phyloP scores from a whole-genome alignment of 306 rosid genomes.

The Amphicarpaea edgeworthii region DNA sequence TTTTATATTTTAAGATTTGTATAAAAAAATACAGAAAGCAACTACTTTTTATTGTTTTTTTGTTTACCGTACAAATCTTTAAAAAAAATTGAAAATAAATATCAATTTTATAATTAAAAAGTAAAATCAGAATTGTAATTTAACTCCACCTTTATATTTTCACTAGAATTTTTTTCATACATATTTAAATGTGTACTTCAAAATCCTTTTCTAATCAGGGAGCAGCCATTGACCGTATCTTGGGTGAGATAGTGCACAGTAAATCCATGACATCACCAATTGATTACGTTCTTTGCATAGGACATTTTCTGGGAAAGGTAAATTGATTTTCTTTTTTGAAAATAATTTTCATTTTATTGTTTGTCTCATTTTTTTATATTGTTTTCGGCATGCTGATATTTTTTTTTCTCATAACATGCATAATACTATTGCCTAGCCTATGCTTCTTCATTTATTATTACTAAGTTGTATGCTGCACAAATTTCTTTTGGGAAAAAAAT shows the following conservation, averaged over 20 bases:
- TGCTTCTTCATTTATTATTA: slow-evolving; percentile 18
- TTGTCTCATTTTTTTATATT: slow-evolving; percentile 1
- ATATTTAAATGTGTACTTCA: slow-evolving; percentile 4
- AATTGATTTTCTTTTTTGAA: slow-evolving; percentile 25
- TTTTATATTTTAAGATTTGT: too few species aligned
- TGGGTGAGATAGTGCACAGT: slow-evolving; percentile 92
- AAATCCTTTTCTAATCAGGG: slow-evolving; percentile 58
- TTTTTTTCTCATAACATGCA: neutral
- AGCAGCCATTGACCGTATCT: slow-evolving; percentile 89
- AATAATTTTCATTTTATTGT: neutral
- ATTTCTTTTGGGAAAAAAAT: neutral
- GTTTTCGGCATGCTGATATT: neutral
- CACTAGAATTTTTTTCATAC: slow-evolving; percentile 2
- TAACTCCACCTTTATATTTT: neutral
- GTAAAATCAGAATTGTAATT: too few species aligned
- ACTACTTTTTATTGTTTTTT: too few species aligned
- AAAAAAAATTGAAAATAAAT: too few species aligned
- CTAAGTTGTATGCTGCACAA: neutral
- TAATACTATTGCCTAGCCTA: neutral
- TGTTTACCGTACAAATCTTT: too few species aligned
- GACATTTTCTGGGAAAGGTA: slow-evolving; percentile 93
- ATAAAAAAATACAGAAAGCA: too few species aligned
- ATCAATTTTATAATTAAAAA: too few species aligned
- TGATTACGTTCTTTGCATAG: slow-evolving; percentile 81
- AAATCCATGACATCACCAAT: slow-evolving; percentile 85